A percentile compares a stretch with the other conserved stretches of the same genome.
These are phyloP conservation scores for Hyphopichia khmerensis DNA, from an alignment of 1,139 yeast genomes.

Conservation along the genomic window DNA sequence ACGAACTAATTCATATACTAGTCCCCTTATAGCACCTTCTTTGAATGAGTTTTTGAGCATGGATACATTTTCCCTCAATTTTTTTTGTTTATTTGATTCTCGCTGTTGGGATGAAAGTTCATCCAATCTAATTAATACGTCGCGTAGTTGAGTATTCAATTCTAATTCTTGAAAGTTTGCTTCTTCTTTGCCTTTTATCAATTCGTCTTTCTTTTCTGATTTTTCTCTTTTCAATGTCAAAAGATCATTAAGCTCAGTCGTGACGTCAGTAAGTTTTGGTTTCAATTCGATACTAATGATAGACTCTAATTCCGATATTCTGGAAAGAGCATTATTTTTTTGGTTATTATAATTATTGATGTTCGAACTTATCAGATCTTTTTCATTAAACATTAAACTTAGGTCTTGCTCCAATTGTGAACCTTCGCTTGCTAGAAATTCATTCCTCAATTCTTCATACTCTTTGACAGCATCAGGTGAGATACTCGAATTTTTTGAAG, in stretches of 20 bases:
- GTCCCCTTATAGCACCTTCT: conserved; percentile 67
- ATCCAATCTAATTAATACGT: conserved; percentile 59
- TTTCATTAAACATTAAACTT: conserved; percentile 43
- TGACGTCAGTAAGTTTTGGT: conserved; percentile 32
- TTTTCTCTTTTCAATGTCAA: conserved; percentile 39
- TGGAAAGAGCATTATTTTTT: conserved; percentile 36
- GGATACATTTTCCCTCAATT: conserved; percentile 68
- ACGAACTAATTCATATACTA: conserved; percentile 74
- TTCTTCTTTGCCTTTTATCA: conserved; percentile 48
- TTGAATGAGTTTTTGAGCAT: conserved; percentile 72
- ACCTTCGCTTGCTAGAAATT: conserved; percentile 59
- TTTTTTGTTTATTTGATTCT: conserved; percentile 69
- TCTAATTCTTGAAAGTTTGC: conserved; percentile 50
- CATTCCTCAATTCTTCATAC: conserved; percentile 59
- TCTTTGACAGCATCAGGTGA: conserved; percentile 55
- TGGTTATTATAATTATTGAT: conserved; percentile 45
- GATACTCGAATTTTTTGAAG: conserved; percentile 29
- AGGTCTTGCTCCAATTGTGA: conserved; percentile 54
- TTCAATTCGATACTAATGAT: conserved; percentile 31
- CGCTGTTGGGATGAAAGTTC: conserved; percentile 75
- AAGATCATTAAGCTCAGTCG: conserved; percentile 30
- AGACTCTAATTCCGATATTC: conserved; percentile 36
- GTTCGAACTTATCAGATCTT: conserved; percentile 38
- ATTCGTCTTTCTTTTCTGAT: conserved; percentile 35
- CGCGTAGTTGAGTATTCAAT: conserved; percentile 64